Conservation (phyloP, 306 rosid genomes). For the Castanea sativa region DNA sequence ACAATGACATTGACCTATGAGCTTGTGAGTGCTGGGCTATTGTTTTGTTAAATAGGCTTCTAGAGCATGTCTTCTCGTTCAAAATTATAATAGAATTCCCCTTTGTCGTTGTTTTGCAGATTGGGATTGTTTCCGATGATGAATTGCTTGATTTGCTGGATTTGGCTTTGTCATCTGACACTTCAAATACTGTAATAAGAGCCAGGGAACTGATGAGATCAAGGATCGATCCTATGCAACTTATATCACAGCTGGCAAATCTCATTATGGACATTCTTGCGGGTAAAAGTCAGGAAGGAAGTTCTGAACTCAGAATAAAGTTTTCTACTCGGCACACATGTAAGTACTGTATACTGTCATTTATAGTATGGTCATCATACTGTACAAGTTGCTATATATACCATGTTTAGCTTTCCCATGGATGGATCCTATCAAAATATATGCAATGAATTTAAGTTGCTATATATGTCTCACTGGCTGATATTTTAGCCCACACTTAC, state of each 20-base stretch:
- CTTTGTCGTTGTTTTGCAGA: slow-evolving; percentile 46
- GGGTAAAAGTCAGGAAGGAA: slow-evolving; percentile 53
- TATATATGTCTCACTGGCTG: background rate
- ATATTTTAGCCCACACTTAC: background rate
- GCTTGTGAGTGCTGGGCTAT: slow-evolving; percentile 56
- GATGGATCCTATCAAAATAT: background rate
- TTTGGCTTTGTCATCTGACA: slow-evolving; percentile 81
- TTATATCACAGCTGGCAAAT: slow-evolving; percentile 77
- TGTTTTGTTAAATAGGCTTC: background rate
- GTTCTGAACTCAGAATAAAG: slow-evolving; percentile 46
- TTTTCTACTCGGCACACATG: slow-evolving; percentile 49
- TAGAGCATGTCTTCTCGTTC: slow-evolving; percentile 2
- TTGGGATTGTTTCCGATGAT: slow-evolving; percentile 75
- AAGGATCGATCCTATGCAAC: slow-evolving; percentile 77
- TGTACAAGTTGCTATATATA: background rate
- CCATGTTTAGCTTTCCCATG: background rate
- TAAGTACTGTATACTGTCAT: slow-evolving; percentile 36
- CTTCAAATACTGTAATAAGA: slow-evolving; percentile 66
- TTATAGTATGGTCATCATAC: background rate
- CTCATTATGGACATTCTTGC: slow-evolving; percentile 91
- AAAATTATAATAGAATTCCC: background rate
- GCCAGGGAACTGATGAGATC: slow-evolving; percentile 87
- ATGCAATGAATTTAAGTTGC: background rate
- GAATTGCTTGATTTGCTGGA: slow-evolving; percentile 82
- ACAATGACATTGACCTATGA: slow-evolving; percentile 59